Evolutionary conservation across 805 yeast genomes (phyloP), one percentile per base, ranked within the genome.

Genomic region (Kodamaea kaohsiungensis): DNA sequence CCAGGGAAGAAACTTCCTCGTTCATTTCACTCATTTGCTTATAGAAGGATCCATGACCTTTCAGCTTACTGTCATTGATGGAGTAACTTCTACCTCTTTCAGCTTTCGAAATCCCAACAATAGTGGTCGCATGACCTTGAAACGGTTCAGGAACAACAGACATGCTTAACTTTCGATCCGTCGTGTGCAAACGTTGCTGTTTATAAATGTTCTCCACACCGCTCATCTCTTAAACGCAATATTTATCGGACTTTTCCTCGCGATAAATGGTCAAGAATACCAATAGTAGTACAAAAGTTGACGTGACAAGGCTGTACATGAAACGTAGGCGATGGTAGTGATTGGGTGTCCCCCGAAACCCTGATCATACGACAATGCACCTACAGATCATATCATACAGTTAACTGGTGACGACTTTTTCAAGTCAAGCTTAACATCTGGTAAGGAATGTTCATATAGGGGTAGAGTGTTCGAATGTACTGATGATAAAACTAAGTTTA

Each of bases 171-270:
- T 30, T 30, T 30, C 35, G 35, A 30, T 9, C 12, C 10, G 35
- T 30, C 35, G 35, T 8, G 35, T 8, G 35, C 13, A 5, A 10
- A 30, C 35, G 35, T 9, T 9, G 35, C 35, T 30, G 35, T 30
- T 30, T 30, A 30, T 30, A 30, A 5, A 30, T 30, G 35, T 30
- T 30, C 35, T 30, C 35, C 35, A 30, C 35, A 30, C 35, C 35
- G 49, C 51, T 50, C 22, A 51, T n/a, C 18, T 46, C 49, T 42
- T 17, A 4, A 8, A 30, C 35, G 35, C 35, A 30, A 30, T 30
- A 30, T 30, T 30, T 30, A 30, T 30, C 35, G 35, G 35, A 30
- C 35, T 30, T 30, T 30, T 30, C 13, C 10, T 30, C 35, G 35
- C 10, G 35, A 30, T 40, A 16, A 30, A 30, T 5, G 3, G 35